Conservation (phyloP, 2,329 filamentous ascomycete genomes). For the Penicillium hesseltinei region DNA sequence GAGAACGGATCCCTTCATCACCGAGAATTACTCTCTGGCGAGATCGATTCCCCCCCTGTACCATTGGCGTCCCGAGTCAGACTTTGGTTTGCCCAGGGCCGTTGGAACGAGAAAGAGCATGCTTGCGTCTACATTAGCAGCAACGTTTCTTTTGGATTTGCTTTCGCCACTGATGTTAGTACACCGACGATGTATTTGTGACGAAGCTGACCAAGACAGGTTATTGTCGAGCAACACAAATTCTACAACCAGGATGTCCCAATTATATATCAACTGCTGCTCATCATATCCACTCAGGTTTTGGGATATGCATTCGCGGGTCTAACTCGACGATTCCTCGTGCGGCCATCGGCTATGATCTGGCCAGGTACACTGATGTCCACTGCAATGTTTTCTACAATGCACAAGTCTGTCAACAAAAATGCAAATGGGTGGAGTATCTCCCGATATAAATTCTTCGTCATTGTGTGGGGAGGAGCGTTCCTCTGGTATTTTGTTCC, state of each 20-base stretch:
- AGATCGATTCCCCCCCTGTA: slow-evolving; percentile 20
- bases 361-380: slow-evolving; percentile 89
- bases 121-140: slow-evolving; percentile 86
- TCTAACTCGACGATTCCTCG: slow-evolving; percentile 74
- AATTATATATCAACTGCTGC: slow-evolving; percentile 74
- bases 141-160: slow-evolving; percentile 86
- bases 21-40: slow-evolving; percentile 28
- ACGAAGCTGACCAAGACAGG: slow-evolving; percentile 32
- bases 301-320: slow-evolving; percentile 85
- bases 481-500: slow-evolving; percentile 85
- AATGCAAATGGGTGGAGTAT: slow-evolving; percentile 79
- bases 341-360: slow-evolving; percentile 84
- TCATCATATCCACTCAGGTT: slow-evolving; percentile 83
- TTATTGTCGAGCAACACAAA: slow-evolving; percentile 84
- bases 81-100: slow-evolving; percentile 74
- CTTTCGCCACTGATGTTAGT: slow-evolving; percentile 74
- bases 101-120: slow-evolving; percentile 87
- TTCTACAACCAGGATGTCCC: slow-evolving; percentile 82
- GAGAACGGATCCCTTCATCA: slow-evolving; percentile 58
- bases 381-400: slow-evolving; percentile 81
- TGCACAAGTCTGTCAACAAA: slow-evolving; percentile 82
- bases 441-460: slow-evolving; percentile 81
- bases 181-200: background rate
- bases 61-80: slow-evolving; percentile 49
- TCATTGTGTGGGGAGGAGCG: slow-evolving; percentile 66